Percentiles rank a stretch among this genome's conserved stretches.
phyloP scores from a whole-genome alignment of 78 protist species.

The Dictyostelium citrinum region DNA sequence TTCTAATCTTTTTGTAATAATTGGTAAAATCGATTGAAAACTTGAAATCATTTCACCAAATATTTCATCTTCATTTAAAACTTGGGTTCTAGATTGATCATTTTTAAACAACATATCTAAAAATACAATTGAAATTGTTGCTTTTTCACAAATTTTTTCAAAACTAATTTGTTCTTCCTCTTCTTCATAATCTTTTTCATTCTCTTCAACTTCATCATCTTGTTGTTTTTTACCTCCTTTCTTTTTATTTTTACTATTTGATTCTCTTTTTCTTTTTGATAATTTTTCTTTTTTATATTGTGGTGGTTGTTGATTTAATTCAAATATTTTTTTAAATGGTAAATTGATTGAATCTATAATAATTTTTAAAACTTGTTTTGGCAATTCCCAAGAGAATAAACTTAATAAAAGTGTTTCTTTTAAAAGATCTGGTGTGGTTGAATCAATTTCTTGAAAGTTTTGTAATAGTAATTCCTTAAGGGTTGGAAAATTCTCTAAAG shows the following conservation, averaged over 20 bases:
- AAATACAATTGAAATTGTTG: background rate
- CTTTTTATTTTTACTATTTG: background rate
- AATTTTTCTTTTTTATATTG: background rate
- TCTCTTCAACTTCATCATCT: background rate
- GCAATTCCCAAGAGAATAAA: conserved; percentile 6
- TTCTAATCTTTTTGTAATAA: background rate
- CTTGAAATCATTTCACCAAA: background rate
- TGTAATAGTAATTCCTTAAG: background rate
- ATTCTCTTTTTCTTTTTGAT: background rate
- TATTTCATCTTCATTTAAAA: background rate
- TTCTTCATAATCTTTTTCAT: background rate
- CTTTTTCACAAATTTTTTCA: background rate
- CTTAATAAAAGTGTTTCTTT: conserved; percentile 21
- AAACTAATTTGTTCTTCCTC: background rate
- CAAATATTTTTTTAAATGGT: conserved; percentile 11
- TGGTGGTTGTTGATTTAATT: background rate
- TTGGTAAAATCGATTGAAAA: background rate
- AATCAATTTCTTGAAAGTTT: conserved; percentile 44
- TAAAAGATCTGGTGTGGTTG: conserved; percentile 33
- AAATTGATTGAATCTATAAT: background rate
- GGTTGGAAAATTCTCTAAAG: conserved; percentile 6
- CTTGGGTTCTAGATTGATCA: conserved; percentile 2
- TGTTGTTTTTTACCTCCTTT: background rate
- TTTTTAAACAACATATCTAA: conserved; percentile 34
- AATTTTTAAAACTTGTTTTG: background rate